phyloP scores from a whole-genome alignment of 2,329 filamentous ascomycete species.

The Lachnellula willkommii region DNA sequence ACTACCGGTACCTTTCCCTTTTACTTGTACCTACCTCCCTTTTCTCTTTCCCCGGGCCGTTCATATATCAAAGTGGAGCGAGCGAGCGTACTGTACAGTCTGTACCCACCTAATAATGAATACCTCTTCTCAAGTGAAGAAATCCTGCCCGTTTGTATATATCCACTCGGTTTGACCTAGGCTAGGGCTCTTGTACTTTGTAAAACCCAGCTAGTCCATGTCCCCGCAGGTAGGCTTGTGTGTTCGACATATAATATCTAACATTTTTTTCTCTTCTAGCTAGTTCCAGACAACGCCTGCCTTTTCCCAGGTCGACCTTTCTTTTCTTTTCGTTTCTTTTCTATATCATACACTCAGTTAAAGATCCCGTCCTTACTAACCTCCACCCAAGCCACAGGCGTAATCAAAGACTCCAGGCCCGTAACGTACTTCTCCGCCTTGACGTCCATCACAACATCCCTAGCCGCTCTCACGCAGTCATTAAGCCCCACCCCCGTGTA shows the following conservation, averaged over 20 bases:
- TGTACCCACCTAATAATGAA: no score
- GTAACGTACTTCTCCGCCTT: constrained; percentile 32
- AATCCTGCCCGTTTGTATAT: no score
- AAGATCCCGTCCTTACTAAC: neutral
- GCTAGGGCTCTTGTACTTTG: no score
- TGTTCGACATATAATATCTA: neutral
- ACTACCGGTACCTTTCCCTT: no score
- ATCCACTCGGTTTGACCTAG: no score
- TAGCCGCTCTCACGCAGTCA: constrained; percentile 52
- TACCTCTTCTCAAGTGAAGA: no score
- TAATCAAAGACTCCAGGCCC: constrained; percentile 34
- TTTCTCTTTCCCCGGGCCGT: no score
- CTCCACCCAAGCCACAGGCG: neutral
- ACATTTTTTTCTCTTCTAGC: neutral
- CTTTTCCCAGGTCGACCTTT: neutral
- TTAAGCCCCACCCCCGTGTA: constrained; percentile 44
- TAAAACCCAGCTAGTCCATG: no score
- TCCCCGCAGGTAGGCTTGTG: no score
- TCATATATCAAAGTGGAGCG: no score
- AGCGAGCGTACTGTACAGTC: no score
- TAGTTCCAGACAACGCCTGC: neutral
- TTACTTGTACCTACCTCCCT: no score
- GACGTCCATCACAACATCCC: constrained; percentile 44
- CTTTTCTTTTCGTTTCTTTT: neutral
- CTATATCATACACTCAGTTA: neutral